Percentiles rank a stretch among this genome's conserved stretches.
These are phyloP conservation scores for Hypocrella siamensis DNA, from an alignment of 2,329 filamentous ascomycete species.

Conservation along the genomic window DNA sequence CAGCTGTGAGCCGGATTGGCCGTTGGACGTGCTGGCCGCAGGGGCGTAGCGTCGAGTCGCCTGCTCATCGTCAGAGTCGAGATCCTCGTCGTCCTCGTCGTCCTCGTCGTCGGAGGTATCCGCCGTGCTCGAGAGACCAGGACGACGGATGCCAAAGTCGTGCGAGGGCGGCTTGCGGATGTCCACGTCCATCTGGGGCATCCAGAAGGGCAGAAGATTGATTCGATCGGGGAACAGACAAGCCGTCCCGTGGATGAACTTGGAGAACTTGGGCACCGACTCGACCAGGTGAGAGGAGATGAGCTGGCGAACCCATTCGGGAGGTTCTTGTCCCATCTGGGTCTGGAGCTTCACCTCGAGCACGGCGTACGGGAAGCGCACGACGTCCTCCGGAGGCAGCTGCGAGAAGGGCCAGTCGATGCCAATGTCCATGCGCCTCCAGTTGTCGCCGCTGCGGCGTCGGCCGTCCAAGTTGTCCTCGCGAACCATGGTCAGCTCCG, in stretches of 20 bases:
- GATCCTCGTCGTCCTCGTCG: slow-evolving; percentile 53
- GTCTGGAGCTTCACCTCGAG: slow-evolving; percentile 97
- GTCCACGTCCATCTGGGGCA: slow-evolving; percentile 95
- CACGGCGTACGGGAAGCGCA: slow-evolving; percentile 88
- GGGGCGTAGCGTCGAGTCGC: slow-evolving; percentile 2
- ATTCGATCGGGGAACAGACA: slow-evolving; percentile 77
- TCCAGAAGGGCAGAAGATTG: slow-evolving; percentile 87
- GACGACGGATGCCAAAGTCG: slow-evolving; percentile 78
- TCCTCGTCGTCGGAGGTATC: slow-evolving; percentile 55
- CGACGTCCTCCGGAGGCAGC: slow-evolving; percentile 68
- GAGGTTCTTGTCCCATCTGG: slow-evolving; percentile 84
- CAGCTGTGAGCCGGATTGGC: slow-evolving; percentile 23
- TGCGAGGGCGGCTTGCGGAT: slow-evolving; percentile 86
- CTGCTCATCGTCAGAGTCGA: slow-evolving; percentile 51
- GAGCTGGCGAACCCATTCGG: slow-evolving; percentile 90
- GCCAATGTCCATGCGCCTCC: slow-evolving; percentile 93
- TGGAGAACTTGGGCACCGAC: slow-evolving; percentile 98
- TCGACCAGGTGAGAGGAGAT: slow-evolving; percentile 90
- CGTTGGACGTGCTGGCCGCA: slow-evolving; percentile 9
- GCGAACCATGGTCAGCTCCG: slow-evolving; percentile 84
- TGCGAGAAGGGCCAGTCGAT: slow-evolving; percentile 92
- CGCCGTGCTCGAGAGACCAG: slow-evolving; percentile 56
- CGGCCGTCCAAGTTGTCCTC: slow-evolving; percentile 88
- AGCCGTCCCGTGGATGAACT: slow-evolving; percentile 93
- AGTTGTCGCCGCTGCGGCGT: slow-evolving; percentile 67